Conservation (phyloP, 2,329 filamentous ascomycete species). For the Alternaria arborescens region DNA sequence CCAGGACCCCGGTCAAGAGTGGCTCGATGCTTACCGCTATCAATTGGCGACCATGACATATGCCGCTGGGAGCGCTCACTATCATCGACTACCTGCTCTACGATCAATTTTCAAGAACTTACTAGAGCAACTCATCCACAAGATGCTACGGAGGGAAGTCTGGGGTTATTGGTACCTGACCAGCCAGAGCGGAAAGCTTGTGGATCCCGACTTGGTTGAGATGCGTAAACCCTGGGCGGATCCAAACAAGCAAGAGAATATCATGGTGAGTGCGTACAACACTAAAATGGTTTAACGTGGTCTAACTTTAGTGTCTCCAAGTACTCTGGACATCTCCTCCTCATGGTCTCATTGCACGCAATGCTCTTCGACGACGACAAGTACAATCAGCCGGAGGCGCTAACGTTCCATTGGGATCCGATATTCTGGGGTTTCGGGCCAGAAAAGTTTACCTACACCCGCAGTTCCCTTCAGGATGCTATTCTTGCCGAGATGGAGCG, state of each 20-base stretch:
- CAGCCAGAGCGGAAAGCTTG: slow-evolving; percentile 42
- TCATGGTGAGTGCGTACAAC: slow-evolving; percentile 40
- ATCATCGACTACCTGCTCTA: slow-evolving; percentile 50
- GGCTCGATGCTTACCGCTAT: slow-evolving; percentile 50
- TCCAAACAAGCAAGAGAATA: slow-evolving; percentile 53
- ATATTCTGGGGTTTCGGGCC: slow-evolving; percentile 40
- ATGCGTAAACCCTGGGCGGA: slow-evolving; percentile 55
- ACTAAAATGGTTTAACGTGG: background rate
- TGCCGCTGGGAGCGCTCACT: slow-evolving; percentile 50
- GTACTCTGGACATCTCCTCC: slow-evolving; percentile 53
- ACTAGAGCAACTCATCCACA: slow-evolving; percentile 49
- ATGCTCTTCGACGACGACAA: slow-evolving; percentile 56
- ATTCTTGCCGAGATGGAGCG: slow-evolving; percentile 52
- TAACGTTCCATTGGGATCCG: slow-evolving; percentile 54
- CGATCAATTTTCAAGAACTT: slow-evolving; percentile 48
- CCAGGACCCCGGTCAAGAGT: slow-evolving; percentile 53
- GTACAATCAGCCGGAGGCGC: slow-evolving; percentile 45
- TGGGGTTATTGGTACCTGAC: slow-evolving; percentile 58
- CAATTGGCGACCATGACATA: slow-evolving; percentile 56
- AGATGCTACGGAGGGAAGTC: slow-evolving; percentile 55
- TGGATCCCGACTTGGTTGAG: slow-evolving; percentile 52
- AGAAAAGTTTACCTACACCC: slow-evolving; percentile 44
- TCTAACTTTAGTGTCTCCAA: background rate
- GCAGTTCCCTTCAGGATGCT: slow-evolving; percentile 44
- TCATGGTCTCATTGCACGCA: slow-evolving; percentile 53